phyloP scores from a whole-genome alignment of 2,329 filamentous ascomycete species.

The Pestalotiopsis sp. region DNA sequence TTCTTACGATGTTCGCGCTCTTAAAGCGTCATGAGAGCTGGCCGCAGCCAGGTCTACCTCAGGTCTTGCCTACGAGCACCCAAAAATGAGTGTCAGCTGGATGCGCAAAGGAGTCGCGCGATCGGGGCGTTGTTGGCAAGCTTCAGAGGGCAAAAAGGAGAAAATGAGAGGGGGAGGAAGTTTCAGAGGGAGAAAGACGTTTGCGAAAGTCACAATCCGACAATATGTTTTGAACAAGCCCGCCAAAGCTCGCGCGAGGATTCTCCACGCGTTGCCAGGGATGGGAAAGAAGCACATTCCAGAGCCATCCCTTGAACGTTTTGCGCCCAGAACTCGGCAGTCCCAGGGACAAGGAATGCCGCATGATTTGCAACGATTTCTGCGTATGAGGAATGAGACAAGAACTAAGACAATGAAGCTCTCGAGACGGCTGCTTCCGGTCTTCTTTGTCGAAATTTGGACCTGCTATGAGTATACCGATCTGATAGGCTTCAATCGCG shows the following conservation, averaged over 20 bases:
- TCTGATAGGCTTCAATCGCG: background rate
- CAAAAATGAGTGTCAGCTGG: background rate
- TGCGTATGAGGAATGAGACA: constrained; percentile 6
- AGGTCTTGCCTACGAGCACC: background rate
- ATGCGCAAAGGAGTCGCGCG: background rate
- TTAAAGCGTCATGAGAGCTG: background rate
- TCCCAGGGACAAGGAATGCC: constrained; percentile 2
- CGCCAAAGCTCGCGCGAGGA: background rate
- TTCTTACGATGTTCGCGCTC: background rate
- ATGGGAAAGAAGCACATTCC: constrained; percentile 9
- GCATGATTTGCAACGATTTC: background rate
- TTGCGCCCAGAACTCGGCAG: background rate
- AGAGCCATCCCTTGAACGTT: constrained; percentile 5
- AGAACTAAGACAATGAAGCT: background rate
- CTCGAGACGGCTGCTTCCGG: constrained; percentile 4
- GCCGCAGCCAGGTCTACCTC: background rate
- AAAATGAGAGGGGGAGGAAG: background rate
- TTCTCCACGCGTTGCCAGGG: background rate
- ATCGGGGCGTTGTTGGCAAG: background rate
- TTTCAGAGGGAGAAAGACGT: background rate
- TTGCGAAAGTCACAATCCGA: background rate
- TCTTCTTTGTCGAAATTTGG: background rate
- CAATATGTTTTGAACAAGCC: constrained; percentile 3
- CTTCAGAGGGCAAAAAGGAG: background rate
- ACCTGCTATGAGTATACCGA: background rate